Percentiles rank a stretch among this genome's conserved stretches.
These are phyloP conservation scores for Xylaria bambusicola DNA, from an alignment of 495 filamentous ascomycete species.

Conservation along the genomic window DNA sequence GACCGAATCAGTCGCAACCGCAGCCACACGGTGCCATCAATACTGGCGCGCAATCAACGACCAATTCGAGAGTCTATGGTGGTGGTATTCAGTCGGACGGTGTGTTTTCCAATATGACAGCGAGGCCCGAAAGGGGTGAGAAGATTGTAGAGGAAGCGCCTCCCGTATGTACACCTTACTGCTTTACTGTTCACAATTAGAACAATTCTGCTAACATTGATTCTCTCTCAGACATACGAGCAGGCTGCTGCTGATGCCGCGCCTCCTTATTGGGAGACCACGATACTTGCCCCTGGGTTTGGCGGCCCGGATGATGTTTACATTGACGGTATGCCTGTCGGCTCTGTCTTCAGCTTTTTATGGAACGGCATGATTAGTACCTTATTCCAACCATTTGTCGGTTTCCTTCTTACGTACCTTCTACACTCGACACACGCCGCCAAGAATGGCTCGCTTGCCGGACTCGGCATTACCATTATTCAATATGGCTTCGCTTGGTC, in stretches of 20 bases:
- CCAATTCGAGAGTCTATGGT: constrained; percentile 55
- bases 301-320: constrained; percentile 88
- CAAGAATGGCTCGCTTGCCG: constrained; percentile 93
- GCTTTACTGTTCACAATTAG: neutral
- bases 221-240: constrained; percentile 77
- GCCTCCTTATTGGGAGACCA: constrained; percentile 98
- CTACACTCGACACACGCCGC: constrained; percentile 97
- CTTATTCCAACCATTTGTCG: constrained; percentile 89
- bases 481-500: constrained; percentile 89
- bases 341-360: constrained; percentile 90
- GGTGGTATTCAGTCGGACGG: constrained; percentile 77
- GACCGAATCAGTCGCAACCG: constrained; percentile 20
- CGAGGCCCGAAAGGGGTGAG: constrained; percentile 85
- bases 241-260: constrained; percentile 96
- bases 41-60: constrained; percentile 33
- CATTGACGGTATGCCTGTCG: constrained; percentile 93
- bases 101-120: constrained; percentile 92
- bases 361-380: constrained; percentile 99
- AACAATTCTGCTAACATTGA: constrained; percentile 5
- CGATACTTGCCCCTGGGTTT: constrained; percentile 87
- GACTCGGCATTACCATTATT: constrained; percentile 92
- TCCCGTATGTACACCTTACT: constrained; percentile 65
- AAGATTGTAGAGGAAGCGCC: constrained; percentile 83
- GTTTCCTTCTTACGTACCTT: constrained; percentile 96
- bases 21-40: constrained; percentile 25